Conservation (phyloP, 2,329 filamentous ascomycete genomes). For the Fusarium nisikadoi region DNA sequence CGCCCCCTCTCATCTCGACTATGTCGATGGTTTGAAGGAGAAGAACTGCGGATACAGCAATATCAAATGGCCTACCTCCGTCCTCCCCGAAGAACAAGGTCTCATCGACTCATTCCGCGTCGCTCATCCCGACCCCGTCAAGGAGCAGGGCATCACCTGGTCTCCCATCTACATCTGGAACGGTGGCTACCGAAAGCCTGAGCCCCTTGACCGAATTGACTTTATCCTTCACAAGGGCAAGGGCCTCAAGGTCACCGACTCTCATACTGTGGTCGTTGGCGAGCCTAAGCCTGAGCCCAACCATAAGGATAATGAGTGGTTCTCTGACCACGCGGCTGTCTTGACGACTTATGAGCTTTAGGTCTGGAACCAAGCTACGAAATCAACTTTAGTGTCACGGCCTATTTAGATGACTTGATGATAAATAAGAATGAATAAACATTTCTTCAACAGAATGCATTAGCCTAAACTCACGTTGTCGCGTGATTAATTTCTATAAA, state of each 20-base stretch:
- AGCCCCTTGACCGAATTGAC: constrained; percentile 56
- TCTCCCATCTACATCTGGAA: constrained; percentile 53
- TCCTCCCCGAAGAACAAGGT: constrained; percentile 48
- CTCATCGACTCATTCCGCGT: constrained; percentile 55
- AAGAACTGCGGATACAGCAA: constrained; percentile 51
- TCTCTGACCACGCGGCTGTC: constrained; percentile 53
- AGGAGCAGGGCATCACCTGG: constrained; percentile 52
- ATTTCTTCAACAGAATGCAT: not conserved
- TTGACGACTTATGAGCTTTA: constrained; percentile 45
- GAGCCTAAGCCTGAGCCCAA: constrained; percentile 49
- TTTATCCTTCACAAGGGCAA: constrained; percentile 55
- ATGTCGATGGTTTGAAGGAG: constrained; percentile 47
- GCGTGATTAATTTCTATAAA: not conserved
- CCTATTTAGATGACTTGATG: constrained; percentile 10
- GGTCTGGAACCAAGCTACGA: not conserved
- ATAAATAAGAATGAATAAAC: constrained; percentile 6
- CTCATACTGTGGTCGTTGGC: constrained; percentile 48
- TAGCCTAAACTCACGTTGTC: not conserved
- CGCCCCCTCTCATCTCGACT: constrained; percentile 57
- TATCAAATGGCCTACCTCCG: constrained; percentile 54
- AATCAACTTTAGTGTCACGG: not conserved
- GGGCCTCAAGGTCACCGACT: constrained; percentile 46
- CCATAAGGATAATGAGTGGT: constrained; percentile 54
- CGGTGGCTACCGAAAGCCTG: constrained; percentile 48
- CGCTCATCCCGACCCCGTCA: constrained; percentile 49